These are phyloP conservation scores for Teratosphaeria pseudoeucalypti DNA, from an alignment of 2,329 filamentous ascomycete species.

Conservation along the genomic window DNA sequence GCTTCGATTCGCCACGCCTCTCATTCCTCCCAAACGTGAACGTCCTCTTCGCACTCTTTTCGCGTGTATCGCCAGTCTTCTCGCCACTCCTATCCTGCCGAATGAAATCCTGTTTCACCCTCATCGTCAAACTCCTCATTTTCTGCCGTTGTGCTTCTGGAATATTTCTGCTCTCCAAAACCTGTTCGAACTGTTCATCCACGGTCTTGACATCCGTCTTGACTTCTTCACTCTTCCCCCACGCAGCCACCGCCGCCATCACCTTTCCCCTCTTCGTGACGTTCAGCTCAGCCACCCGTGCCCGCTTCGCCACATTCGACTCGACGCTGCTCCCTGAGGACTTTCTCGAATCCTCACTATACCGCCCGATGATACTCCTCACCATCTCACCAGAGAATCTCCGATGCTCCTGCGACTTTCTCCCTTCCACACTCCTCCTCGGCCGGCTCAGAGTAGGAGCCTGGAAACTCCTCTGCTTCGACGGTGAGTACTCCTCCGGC, in stretches of 20 bases:
- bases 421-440: conserved; percentile 14
- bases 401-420: conserved; percentile 6
- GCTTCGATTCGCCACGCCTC: conserved; percentile 40
- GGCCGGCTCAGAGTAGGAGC: conserved; percentile 31
- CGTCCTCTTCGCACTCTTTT: conserved; percentile 23
- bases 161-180: conserved; percentile 76
- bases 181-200: conserved; percentile 52
- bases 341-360: conserved; percentile 23
- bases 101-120: conserved; percentile 93
- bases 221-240: conserved; percentile 42
- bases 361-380: conserved; percentile 11
- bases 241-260: conserved; percentile 54
- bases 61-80: conserved; percentile 46
- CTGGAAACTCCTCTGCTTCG: conserved; percentile 51
- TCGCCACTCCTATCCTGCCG: conserved; percentile 59
- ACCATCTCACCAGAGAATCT: conserved; percentile 11
- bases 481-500: conserved; percentile 48
- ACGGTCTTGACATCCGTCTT: conserved; percentile 44
- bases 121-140: conserved; percentile 79
- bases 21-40: conserved; percentile 69
- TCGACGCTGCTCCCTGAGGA: conserved; percentile 26
- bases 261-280: conserved; percentile 43
- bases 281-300: conserved; percentile 13
- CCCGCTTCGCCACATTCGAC: conserved; percentile 4
- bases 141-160: conserved; percentile 88